phyloP scores from a whole-genome alignment of 23 red algal species.

The Gracilaria vermiculophylla region DNA sequence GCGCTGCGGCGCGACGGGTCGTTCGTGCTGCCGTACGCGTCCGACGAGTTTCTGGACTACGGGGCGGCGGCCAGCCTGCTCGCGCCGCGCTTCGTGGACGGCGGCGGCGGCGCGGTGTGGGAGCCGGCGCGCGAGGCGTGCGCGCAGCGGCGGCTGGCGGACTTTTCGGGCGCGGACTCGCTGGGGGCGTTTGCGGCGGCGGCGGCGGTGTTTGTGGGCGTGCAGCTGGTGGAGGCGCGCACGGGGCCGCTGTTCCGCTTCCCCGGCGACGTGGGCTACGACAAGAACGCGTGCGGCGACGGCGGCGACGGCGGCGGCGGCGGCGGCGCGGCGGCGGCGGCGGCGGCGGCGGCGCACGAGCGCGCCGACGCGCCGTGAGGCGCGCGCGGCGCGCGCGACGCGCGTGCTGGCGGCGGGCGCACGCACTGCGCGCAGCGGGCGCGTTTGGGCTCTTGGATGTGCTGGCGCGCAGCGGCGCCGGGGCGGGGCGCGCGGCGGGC shows the following conservation, averaged over 20 bases:
- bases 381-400: no score
- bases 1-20: background rate
- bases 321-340: no score
- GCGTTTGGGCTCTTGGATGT: no score
- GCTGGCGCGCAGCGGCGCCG: no score
- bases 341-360: no score
- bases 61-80: background rate
- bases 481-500: no score
- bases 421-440: no score
- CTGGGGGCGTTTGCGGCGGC: constrained; percentile 5
- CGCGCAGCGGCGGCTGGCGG: background rate
- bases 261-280: background rate
- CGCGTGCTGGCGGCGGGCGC: no score
- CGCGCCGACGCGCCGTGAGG: no score
- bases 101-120: background rate
- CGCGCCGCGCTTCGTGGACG: background rate
- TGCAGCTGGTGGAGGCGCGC: constrained; percentile 8
- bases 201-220: background rate
- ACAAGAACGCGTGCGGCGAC: background rate
- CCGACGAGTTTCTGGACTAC: constrained; percentile 4
- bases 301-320: no score
- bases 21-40: constrained; percentile 3
- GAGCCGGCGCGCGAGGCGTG: background rate
- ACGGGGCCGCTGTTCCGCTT: background rate
- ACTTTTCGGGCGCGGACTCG: constrained; percentile 8